Evolutionary conservation across 192 early-diverging fungal species (phyloP).

Genomic region (Umbelopsis ramanniana): DNA sequence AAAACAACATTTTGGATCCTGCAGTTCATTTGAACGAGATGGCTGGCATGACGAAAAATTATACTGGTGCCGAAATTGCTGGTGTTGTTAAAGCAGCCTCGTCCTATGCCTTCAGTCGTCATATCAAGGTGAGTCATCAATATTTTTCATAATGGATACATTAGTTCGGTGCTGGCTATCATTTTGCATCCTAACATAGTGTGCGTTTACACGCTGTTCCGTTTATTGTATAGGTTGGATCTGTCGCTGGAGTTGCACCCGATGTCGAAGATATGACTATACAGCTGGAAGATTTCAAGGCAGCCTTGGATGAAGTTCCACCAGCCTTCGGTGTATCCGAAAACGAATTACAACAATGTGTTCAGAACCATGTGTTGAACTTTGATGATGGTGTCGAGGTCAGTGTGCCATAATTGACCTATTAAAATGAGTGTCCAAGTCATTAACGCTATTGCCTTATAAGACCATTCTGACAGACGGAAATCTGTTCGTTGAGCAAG

Average conservation of each 20-base stretch:
- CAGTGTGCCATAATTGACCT: not conserved
- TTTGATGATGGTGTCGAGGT: slow-evolving; percentile 57
- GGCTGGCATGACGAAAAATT: slow-evolving; percentile 92
- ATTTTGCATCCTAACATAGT: not conserved
- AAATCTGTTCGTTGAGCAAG: slow-evolving; percentile 68
- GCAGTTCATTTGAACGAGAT: slow-evolving; percentile 89
- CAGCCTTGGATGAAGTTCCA: slow-evolving; percentile 89
- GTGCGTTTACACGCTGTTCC: not conserved
- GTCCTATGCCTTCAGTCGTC: slow-evolving; percentile 95
- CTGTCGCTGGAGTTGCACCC: slow-evolving; percentile 74
- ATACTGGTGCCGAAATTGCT: slow-evolving; percentile 95
- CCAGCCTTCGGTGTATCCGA: slow-evolving; percentile 96
- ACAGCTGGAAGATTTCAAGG: slow-evolving; percentile 81
- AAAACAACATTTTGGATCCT: slow-evolving; percentile 75
- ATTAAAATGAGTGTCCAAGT: not conserved
- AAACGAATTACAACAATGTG: slow-evolving; percentile 85
- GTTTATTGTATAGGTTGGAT: slow-evolving; percentile 59
- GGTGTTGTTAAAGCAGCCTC: slow-evolving; percentile 91
- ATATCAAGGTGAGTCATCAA: slow-evolving; percentile 69
- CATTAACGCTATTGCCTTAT: slow-evolving; percentile 39
- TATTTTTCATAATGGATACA: not conserved
- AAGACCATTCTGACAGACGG: slow-evolving; percentile 64
- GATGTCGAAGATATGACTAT: slow-evolving; percentile 93
- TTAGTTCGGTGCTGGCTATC: too few species aligned
- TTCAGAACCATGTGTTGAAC: slow-evolving; percentile 85